These are phyloP conservation scores for Metschnikowia orientalis DNA, from an alignment of 805 yeast species.

Conservation along the genomic window DNA sequence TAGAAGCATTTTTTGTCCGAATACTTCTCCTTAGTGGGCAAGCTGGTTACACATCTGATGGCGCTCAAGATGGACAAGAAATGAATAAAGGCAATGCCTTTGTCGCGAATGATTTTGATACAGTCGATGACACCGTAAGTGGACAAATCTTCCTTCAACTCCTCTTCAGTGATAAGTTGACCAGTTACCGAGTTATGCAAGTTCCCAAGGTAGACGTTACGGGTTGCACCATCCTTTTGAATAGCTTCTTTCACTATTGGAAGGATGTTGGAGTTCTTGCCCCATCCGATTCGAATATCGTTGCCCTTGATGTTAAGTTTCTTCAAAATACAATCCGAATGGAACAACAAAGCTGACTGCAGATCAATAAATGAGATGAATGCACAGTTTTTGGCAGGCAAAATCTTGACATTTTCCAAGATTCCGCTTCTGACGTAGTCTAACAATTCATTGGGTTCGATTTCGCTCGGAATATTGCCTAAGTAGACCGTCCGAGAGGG, in stretches of 20 bases:
- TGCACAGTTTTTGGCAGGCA: slow-evolving; percentile 87
- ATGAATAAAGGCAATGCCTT: slow-evolving; percentile 87
- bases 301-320: slow-evolving; percentile 74
- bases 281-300: slow-evolving; percentile 92
- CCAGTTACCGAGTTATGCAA: slow-evolving; percentile 55
- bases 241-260: slow-evolving; percentile 75
- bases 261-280: slow-evolving; percentile 69
- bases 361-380: slow-evolving; percentile 86
- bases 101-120: slow-evolving; percentile 71
- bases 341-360: slow-evolving; percentile 83
- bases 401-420: slow-evolving; percentile 69
- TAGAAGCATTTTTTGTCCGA: slow-evolving; percentile 75
- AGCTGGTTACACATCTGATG: slow-evolving; percentile 73
- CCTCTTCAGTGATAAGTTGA: slow-evolving; percentile 52
- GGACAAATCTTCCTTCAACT: slow-evolving; percentile 59
- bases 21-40: slow-evolving; percentile 67
- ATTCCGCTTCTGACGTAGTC: slow-evolving; percentile 91
- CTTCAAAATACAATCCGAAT: slow-evolving; percentile 86
- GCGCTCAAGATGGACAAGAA: slow-evolving; percentile 83
- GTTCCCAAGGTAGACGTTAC: slow-evolving; percentile 88
- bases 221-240: slow-evolving; percentile 81
- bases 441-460: slow-evolving; percentile 74
- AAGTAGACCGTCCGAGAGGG: slow-evolving; percentile 85
- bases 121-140: slow-evolving; percentile 83
- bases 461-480: slow-evolving; percentile 81